Percentiles rank a stretch among this genome's conserved stretches.
These are phyloP conservation scores for Dentipellis fragilis DNA, from an alignment of 768 basidiomycete species.

Conservation along the genomic window DNA sequence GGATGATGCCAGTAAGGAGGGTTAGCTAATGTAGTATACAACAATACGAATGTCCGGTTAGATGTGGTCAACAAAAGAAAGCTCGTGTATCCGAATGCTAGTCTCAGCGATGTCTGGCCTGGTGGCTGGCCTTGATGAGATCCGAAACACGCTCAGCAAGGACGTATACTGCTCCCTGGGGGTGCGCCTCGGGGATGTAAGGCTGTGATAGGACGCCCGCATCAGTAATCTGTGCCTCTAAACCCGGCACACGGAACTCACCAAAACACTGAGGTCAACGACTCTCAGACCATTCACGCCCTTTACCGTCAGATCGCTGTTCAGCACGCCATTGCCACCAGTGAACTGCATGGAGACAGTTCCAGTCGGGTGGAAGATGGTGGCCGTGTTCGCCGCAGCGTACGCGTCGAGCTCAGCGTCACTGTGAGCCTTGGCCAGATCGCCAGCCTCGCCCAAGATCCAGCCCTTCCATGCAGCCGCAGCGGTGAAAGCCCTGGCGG, in stretches of 20 bases:
- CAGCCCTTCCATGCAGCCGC: slow-evolving; percentile 4
- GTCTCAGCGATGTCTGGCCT: neutral
- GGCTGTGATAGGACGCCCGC: slow-evolving; percentile 6
- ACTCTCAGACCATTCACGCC: slow-evolving; percentile 3
- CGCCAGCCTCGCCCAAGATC: neutral
- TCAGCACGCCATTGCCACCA: slow-evolving; percentile 29
- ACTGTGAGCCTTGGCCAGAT: neutral
- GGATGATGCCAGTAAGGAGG: too few relatives aligned
- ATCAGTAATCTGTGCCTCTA: neutral
- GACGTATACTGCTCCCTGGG: slow-evolving; percentile 26
- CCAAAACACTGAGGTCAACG: slow-evolving; percentile 6
- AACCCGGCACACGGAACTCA: neutral
- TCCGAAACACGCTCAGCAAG: slow-evolving; percentile 13
- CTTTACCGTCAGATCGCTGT: slow-evolving; percentile 16
- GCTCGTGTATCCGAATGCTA: too few relatives aligned
- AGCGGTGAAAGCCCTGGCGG: neutral
- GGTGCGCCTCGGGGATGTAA: slow-evolving; percentile 22
- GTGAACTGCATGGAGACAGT: slow-evolving; percentile 32
- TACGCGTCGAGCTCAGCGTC: slow-evolving; percentile 15
- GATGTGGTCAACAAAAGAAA: too few relatives aligned
- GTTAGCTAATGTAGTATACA: too few relatives aligned
- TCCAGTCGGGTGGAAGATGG: slow-evolving; percentile 20
- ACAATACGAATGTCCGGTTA: too few relatives aligned
- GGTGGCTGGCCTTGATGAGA: slow-evolving; percentile 1
- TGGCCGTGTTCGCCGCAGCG: slow-evolving; percentile 8